These are phyloP conservation scores for Penicillium sp. DNA, from an alignment of 2,329 filamentous ascomycete species.

Conservation along the genomic window DNA sequence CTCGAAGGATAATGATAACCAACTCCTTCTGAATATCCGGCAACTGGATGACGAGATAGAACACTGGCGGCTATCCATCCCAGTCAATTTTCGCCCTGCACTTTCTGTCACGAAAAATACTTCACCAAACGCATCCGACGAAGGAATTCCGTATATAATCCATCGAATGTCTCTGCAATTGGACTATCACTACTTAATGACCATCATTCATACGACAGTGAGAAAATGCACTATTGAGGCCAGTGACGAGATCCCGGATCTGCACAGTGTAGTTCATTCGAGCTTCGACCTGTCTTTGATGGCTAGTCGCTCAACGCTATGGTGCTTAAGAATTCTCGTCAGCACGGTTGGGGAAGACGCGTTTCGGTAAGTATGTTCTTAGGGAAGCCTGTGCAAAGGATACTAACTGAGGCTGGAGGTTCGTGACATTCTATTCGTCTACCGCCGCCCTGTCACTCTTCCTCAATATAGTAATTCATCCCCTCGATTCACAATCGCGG, in stretches of 20 bases:
- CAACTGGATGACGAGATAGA: conserved; percentile 20
- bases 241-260: conserved; percentile 5
- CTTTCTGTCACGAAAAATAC: conserved; percentile 12
- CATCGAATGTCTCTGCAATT: conserved; percentile 14
- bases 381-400: not conserved
- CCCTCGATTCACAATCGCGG: conserved; percentile 7
- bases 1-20: conserved; percentile 9
- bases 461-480: conserved; percentile 22
- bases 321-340: conserved; percentile 10
- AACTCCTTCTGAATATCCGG: conserved; percentile 14
- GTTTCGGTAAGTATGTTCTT: conserved; percentile 11
- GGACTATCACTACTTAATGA: conserved; percentile 17
- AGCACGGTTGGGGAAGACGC: conserved; percentile 2
- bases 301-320: conserved; percentile 17
- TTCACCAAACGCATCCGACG: not conserved
- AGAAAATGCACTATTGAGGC: conserved; percentile 12
- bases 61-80: conserved; percentile 16
- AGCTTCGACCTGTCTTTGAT: conserved; percentile 20
- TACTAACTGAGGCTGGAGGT: not conserved
- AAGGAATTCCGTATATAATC: not conserved
- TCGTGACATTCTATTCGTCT: conserved; percentile 10
- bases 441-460: conserved; percentile 17
- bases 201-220: conserved; percentile 17
- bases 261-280: conserved; percentile 20
- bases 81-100: conserved; percentile 9